Evolutionary conservation across 177 flowering plant genomes (phyloP), one percentile per base, ranked within the genome.

Genomic region (Telopea speciosissima): DNA sequence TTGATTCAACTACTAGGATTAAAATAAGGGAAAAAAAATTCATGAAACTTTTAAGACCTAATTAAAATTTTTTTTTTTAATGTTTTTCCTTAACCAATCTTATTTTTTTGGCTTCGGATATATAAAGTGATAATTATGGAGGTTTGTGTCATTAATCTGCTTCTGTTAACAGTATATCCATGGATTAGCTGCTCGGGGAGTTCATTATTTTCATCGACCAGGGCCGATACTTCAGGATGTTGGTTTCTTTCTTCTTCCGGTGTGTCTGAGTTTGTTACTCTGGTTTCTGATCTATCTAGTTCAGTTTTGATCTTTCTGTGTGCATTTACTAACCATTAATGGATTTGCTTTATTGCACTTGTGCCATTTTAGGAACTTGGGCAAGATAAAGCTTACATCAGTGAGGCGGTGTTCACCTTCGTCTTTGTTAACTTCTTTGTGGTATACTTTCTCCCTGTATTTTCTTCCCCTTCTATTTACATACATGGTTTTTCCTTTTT

Each of bases 181-280:
- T 80, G 99, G 98, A 71, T 80, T 96, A 76, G 97, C 99, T 70
- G 99, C 99, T 42, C 85, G 91, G 68, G 97, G 99, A 72, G 96
- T 96, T 70, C 99, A 96, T 81, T 96, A 91, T 82, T 65, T 96
- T 11, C 99, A 96, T 81, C 83, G 92, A 54, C 99, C 99, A 25
- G 98, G 97, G 42, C 99, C 99, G 52, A 80, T 71, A n/a, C 96
- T 96, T 67, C 98, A 91, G 79, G 99, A 96, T 87, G 79, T 79
- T 74, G 99, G 99, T 23, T 96, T 90, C 79, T 72, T 78, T 65
- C 82, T 96, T 76, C 93, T 96, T 77, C 99, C 99, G 68, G 99
- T 95, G 24, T 13, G 95, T 86, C 63, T 42, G 26, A 23, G 26
- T 44, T 26, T 23, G 0, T 67, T 49, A 33, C 26, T 2, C 19